phyloP scores from a whole-genome alignment of 768 basidiomycete genomes.

The Suillus subaureus region DNA sequence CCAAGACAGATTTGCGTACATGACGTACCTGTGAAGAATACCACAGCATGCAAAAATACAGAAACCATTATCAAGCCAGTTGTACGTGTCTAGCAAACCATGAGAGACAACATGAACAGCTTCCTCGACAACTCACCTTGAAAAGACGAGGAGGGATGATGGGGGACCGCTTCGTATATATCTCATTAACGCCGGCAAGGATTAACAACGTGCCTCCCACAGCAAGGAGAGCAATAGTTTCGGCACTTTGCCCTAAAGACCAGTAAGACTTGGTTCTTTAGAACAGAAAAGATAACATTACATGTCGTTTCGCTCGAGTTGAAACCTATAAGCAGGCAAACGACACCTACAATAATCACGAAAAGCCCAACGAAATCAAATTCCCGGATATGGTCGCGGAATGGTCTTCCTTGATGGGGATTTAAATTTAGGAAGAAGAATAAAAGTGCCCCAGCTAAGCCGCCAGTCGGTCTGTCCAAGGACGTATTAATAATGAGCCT shows the following conservation, averaged over 20 bases:
- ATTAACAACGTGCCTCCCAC: constrained; percentile 36
- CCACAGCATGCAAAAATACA: constrained; percentile 37
- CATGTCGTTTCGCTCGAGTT: constrained; percentile 37
- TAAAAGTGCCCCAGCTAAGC: constrained; percentile 31
- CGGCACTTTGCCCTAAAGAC: constrained; percentile 29
- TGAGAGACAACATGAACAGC: neutral
- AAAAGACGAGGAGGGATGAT: constrained; percentile 45
- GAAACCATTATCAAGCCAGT: constrained; percentile 35
- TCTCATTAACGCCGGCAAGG: constrained; percentile 35
- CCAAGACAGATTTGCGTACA: neutral
- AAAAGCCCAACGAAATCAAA: constrained; percentile 45
- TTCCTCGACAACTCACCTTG: constrained; percentile 23
- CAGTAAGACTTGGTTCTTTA: constrained; percentile 7
- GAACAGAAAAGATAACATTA: constrained; percentile 12
- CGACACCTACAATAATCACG: constrained; percentile 36
- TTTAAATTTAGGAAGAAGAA: constrained; percentile 40
- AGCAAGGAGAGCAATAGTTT: constrained; percentile 39
- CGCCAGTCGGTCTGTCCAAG: constrained; percentile 38
- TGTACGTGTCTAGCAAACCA: constrained; percentile 36
- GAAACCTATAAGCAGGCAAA: constrained; percentile 43
- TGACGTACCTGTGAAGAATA: constrained; percentile 35
- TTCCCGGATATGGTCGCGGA: constrained; percentile 33
- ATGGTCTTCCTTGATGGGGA: constrained; percentile 31
- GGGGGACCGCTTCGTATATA: constrained; percentile 34
- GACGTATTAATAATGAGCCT: neutral